Evolutionary conservation across 257 asterid genomes (phyloP).

Genomic region (Solanum sejunctum): DNA sequence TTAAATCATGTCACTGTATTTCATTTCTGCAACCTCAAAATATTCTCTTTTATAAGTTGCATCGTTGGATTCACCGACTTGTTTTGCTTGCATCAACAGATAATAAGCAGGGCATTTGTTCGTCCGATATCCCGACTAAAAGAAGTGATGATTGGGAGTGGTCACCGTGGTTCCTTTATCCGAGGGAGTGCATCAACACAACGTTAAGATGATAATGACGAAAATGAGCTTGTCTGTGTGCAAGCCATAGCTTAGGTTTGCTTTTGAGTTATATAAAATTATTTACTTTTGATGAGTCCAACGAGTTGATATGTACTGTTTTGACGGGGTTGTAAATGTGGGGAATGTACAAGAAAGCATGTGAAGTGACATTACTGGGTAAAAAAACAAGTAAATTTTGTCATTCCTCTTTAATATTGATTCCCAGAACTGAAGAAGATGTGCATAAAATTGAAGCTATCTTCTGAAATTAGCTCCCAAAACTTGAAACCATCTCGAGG

Average conservation of each 20-base stretch:
- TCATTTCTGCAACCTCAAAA: neutral
- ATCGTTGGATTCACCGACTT: neutral
- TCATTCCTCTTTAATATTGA: neutral
- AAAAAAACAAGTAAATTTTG: neutral
- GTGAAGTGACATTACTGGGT: neutral
- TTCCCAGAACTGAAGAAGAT: neutral
- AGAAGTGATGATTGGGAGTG: constrained; percentile 13
- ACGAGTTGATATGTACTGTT: neutral
- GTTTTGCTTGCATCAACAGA: constrained; percentile 9
- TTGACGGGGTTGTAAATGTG: neutral
- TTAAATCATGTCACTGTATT: neutral
- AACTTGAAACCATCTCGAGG: neutral
- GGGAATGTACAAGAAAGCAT: neutral
- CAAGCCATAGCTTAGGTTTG: neutral
- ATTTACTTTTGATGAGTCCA: neutral
- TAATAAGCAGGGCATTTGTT: constrained; percentile 13
- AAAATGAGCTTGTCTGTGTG: neutral
- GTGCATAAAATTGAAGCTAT: neutral
- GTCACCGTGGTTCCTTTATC: constrained; percentile 14
- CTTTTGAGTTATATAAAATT: neutral
- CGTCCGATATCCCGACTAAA: constrained; percentile 27
- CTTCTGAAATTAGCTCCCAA: neutral
- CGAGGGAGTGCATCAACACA: constrained; percentile 8
- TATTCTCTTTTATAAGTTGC: neutral
- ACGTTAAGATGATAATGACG: constrained; percentile 9